These are phyloP conservation scores for Neurospora sp. DNA, from an alignment of 495 filamentous ascomycete species.

Conservation along the genomic window DNA sequence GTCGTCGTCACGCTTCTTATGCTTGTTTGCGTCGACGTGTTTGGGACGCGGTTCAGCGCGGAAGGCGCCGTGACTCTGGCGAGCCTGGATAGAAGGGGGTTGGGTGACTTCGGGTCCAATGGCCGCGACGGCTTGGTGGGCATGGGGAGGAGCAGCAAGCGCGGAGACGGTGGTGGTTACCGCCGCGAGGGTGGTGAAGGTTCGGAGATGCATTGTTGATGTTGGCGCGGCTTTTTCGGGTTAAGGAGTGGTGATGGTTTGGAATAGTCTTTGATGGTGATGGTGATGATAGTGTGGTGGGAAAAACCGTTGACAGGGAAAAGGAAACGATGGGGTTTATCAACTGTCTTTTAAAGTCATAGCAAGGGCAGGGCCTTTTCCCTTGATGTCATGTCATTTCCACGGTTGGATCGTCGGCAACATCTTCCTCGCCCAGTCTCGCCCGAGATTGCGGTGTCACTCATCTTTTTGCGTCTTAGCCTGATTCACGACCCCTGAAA, in stretches of 20 bases:
- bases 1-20: neutral
- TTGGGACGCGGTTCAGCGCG: neutral
- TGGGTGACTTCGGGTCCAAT: neutral
- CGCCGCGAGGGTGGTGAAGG: neutral
- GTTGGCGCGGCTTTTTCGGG: neutral
- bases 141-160: neutral
- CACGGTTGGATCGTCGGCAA: neutral
- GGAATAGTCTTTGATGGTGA: neutral
- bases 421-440: neutral
- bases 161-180: neutral
- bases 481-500: neutral
- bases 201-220: neutral
- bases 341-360: neutral
- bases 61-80: neutral
- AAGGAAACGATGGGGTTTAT: neutral
- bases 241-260: neutral
- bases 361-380: neutral
- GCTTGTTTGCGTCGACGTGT: neutral
- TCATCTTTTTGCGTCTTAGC: neutral
- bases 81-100: neutral
- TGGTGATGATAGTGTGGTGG: neutral
- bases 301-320: neutral
- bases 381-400: neutral
- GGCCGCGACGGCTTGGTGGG: neutral
- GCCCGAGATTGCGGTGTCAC: neutral